Percentiles rank a stretch among this genome's conserved stretches.
phyloP scores from a whole-genome alignment of 2,329 filamentous ascomycete genomes.

The Diaporthe sp. region DNA sequence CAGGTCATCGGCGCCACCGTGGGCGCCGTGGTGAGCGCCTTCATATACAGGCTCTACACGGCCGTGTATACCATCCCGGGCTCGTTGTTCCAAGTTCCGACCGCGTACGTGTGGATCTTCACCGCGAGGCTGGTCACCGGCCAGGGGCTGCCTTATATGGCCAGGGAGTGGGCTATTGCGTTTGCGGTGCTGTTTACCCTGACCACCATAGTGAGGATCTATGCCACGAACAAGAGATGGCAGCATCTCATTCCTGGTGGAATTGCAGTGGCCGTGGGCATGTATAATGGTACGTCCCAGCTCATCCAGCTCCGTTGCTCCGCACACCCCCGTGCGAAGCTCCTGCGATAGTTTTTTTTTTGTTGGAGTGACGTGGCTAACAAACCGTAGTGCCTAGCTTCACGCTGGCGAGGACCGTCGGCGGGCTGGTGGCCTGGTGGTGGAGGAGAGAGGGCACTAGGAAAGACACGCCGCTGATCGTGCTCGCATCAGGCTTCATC shows the following conservation, averaged over 20 bases:
- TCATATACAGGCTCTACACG: slow-evolving; percentile 91
- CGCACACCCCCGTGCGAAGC: no score
- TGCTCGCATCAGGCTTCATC: slow-evolving; percentile 91
- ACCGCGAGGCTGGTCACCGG: slow-evolving; percentile 94
- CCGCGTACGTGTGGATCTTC: slow-evolving; percentile 97
- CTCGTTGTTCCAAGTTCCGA: slow-evolving; percentile 91
- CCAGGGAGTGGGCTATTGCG: slow-evolving; percentile 80
- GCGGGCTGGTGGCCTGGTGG: slow-evolving; percentile 80
- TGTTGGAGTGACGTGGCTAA: background rate
- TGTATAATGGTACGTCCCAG: slow-evolving; percentile 42
- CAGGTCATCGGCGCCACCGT: slow-evolving; percentile 91
- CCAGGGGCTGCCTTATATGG: slow-evolving; percentile 85
- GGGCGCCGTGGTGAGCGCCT: slow-evolving; percentile 86
- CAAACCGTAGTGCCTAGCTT: slow-evolving; percentile 78
- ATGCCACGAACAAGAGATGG: slow-evolving; percentile 69
- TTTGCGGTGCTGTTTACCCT: slow-evolving; percentile 80
- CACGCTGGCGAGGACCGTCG: slow-evolving; percentile 86
- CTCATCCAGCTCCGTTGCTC: background rate
- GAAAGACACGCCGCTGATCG: slow-evolving; percentile 81
- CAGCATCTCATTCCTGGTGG: slow-evolving; percentile 85
- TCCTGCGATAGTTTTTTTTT: no score
- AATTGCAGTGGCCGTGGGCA: slow-evolving; percentile 93
- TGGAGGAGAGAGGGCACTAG: slow-evolving; percentile 70
- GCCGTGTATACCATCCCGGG: slow-evolving; percentile 88
- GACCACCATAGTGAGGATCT: slow-evolving; percentile 77